Evolutionary conservation across 1,139 yeast species (phyloP).

Genomic region (Diutina catenulata): DNA sequence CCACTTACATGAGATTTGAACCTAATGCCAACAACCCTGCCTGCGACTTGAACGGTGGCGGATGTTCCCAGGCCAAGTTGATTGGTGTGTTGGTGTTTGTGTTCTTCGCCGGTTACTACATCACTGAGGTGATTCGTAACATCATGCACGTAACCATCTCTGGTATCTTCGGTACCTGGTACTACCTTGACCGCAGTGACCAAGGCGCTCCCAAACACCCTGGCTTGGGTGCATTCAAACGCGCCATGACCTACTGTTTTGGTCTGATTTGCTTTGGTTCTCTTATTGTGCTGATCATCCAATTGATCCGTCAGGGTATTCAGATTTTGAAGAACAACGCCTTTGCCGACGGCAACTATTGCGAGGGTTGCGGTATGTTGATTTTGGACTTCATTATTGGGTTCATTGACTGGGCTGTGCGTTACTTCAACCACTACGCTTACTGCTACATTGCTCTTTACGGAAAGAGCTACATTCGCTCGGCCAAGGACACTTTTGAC

Average conservation of each 20-base stretch:
- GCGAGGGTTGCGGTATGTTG: slow-evolving; percentile 44
- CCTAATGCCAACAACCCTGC: slow-evolving; percentile 26
- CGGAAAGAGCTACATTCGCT: slow-evolving; percentile 63
- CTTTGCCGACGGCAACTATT: slow-evolving; percentile 40
- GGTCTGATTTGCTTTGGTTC: slow-evolving; percentile 91
- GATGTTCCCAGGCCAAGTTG: slow-evolving; percentile 55
- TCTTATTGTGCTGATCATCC: slow-evolving; percentile 65
- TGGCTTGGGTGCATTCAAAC: slow-evolving; percentile 68
- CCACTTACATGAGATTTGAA: slow-evolving; percentile 64
- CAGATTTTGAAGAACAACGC: slow-evolving; percentile 40
- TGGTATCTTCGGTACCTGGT: slow-evolving; percentile 90
- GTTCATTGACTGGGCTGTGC: slow-evolving; percentile 66
- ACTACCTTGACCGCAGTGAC: slow-evolving; percentile 63
- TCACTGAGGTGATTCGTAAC: slow-evolving; percentile 74
- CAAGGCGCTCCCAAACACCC: slow-evolving; percentile 78
- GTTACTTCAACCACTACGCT: slow-evolving; percentile 86
- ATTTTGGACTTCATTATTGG: slow-evolving; percentile 50
- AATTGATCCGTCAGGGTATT: slow-evolving; percentile 43
- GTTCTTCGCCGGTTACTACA: slow-evolving; percentile 78
- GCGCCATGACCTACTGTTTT: slow-evolving; percentile 78
- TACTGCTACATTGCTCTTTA: slow-evolving; percentile 80
- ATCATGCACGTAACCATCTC: slow-evolving; percentile 78
- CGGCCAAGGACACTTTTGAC: slow-evolving; percentile 78
- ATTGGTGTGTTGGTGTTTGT: slow-evolving; percentile 59
- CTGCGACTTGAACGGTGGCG: slow-evolving; percentile 42